Evolutionary conservation across 2,329 filamentous ascomycete species (phyloP).

Genomic region (Akanthomyces dipterigenus): DNA sequence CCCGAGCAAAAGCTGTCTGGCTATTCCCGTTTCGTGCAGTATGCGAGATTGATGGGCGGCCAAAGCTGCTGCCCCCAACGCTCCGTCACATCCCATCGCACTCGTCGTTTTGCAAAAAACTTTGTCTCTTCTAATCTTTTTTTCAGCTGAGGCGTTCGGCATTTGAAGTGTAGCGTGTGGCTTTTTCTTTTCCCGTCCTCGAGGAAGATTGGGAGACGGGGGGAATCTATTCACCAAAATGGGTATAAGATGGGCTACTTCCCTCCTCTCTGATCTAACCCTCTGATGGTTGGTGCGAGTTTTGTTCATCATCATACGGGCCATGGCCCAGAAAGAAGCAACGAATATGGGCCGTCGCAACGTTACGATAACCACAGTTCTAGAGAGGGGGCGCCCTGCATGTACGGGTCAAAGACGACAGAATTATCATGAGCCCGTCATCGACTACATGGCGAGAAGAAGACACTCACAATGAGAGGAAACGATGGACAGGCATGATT

Average conservation of each 20-base stretch:
- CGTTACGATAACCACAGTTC: too few species aligned
- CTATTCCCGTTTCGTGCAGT: background rate
- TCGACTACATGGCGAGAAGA: background rate
- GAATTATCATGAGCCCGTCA: too few species aligned
- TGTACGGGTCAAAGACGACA: background rate
- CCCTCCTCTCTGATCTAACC: too few species aligned
- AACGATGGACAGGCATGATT: background rate
- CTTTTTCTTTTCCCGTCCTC: background rate
- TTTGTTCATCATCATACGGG: too few species aligned
- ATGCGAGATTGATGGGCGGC: background rate
- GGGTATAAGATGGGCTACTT: background rate
- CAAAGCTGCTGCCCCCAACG: background rate
- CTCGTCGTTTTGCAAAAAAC: background rate
- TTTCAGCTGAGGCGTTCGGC: conserved; percentile 3
- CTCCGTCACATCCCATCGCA: background rate
- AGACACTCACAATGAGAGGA: background rate
- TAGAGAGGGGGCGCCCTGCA: too few species aligned
- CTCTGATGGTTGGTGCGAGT: too few species aligned
- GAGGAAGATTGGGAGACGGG: too few species aligned
- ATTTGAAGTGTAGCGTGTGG: background rate
- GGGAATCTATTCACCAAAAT: background rate
- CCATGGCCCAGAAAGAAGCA: too few species aligned
- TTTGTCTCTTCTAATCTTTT: background rate
- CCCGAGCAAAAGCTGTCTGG: too few species aligned
- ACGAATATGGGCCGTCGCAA: too few species aligned